These are phyloP conservation scores for Batkoa obscura DNA, from an alignment of 371 early-diverging fungal genomes.

Conservation along the genomic window DNA sequence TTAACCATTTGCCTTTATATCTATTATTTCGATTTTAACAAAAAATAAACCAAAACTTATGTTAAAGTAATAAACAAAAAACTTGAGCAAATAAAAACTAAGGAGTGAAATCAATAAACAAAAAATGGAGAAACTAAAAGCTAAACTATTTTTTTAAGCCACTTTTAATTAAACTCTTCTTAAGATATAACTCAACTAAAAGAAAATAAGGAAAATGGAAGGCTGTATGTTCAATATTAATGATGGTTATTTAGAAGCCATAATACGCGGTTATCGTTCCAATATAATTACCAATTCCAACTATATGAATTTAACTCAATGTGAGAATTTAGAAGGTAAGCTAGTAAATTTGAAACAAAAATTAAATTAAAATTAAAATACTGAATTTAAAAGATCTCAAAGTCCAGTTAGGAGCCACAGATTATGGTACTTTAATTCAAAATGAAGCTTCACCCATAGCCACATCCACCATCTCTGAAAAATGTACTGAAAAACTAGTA, in stretches of 20 bases:
- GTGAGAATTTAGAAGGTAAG: constrained; percentile 92
- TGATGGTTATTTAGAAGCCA: constrained; percentile 83
- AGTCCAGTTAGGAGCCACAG: constrained; percentile 84
- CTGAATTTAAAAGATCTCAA: constrained; percentile 40
- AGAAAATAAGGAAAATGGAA: constrained; percentile 11
- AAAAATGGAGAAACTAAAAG: too few relatives aligned
- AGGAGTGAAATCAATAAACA: too few relatives aligned
- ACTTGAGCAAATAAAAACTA: too few relatives aligned
- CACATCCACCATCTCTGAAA: constrained; percentile 77
- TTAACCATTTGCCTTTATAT: too few relatives aligned
- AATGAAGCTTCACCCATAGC: constrained; percentile 92
- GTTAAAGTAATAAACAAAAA: too few relatives aligned
- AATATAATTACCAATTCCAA: constrained; percentile 61
- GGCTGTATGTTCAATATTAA: constrained; percentile 66
- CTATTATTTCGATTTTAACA: too few relatives aligned
- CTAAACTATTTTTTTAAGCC: too few relatives aligned
- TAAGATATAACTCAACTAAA: too few relatives aligned
- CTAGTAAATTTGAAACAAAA: neutral
- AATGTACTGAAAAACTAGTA: constrained; percentile 73
- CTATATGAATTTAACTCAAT: constrained; percentile 89
- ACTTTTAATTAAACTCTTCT: too few relatives aligned
- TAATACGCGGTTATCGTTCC: constrained; percentile 84
- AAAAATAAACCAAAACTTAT: too few relatives aligned
- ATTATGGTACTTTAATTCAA: constrained; percentile 84
- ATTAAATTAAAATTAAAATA: neutral